These are phyloP conservation scores for Lichtheimia ornata DNA, from an alignment of 371 early-diverging fungal species.

Conservation along the genomic window DNA sequence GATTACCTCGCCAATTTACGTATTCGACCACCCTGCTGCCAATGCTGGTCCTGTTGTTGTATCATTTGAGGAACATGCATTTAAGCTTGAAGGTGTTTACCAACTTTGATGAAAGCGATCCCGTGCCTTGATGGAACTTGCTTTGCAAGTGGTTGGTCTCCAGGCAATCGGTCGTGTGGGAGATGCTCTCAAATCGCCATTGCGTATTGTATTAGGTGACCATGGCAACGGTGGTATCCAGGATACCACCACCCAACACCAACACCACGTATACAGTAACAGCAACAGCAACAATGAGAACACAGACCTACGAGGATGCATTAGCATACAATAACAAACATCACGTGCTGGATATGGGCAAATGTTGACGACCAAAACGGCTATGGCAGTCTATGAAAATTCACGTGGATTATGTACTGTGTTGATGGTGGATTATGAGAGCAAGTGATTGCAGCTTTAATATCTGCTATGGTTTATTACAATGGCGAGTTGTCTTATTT, in stretches of 20 bases:
- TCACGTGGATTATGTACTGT: constrained; percentile 32
- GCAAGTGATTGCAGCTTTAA: constrained; percentile 27
- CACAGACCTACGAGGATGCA: background rate
- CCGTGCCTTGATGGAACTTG: constrained; percentile 76
- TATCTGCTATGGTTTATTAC: constrained; percentile 17
- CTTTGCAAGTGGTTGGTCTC: constrained; percentile 75
- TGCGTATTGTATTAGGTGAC: constrained; percentile 65
- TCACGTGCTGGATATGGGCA: constrained; percentile 20
- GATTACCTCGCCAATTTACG: too few relatives aligned
- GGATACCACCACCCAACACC: constrained; percentile 15
- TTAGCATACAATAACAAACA: background rate
- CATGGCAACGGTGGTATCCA: constrained; percentile 30
- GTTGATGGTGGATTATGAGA: constrained; percentile 28
- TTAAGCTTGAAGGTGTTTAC: constrained; percentile 57
- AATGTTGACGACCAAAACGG: constrained; percentile 24
- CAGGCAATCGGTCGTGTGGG: constrained; percentile 67
- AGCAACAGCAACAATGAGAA: constrained; percentile 3
- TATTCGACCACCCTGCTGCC: constrained; percentile 68
- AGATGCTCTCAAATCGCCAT: constrained; percentile 61
- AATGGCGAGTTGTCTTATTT: constrained; percentile 31
- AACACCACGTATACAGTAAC: constrained; percentile 4
- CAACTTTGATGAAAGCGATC: constrained; percentile 71
- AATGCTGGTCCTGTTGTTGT: constrained; percentile 73
- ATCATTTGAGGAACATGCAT: constrained; percentile 55
- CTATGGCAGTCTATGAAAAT: constrained; percentile 36